Conservation (phyloP, 257 asterid species). For the Plantago ovata region DNA sequence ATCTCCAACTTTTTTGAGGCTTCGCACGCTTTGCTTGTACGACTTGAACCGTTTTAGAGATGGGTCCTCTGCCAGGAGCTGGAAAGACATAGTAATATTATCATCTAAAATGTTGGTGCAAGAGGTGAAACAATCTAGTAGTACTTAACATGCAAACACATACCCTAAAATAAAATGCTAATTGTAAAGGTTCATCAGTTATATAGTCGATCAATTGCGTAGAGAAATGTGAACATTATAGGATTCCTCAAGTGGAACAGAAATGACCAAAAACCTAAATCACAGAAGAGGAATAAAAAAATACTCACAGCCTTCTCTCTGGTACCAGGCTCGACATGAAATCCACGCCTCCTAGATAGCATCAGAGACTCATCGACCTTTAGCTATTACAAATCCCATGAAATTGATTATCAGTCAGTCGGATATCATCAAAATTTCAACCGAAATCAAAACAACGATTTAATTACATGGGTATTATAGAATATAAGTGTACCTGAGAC, state of each 20-base stretch:
- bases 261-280: neutral
- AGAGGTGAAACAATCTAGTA: neutral
- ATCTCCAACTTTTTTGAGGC: conserved; percentile 63
- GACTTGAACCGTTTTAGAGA: conserved; percentile 66
- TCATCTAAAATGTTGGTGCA: no score
- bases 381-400: conserved; percentile 18
- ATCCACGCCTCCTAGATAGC: conserved; percentile 53
- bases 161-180: no score
- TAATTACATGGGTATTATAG: neutral
- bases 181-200: no score
- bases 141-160: no score
- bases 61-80: conserved; percentile 74
- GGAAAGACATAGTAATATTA: no score
- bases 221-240: no score
- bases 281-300: conserved; percentile 1
- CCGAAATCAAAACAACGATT: neutral
- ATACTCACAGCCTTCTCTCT: conserved; percentile 89
- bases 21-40: conserved; percentile 49
- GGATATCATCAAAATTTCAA: conserved; percentile 6
- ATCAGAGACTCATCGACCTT: conserved; percentile 34
- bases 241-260: neutral
- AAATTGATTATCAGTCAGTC: conserved; percentile 16
- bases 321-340: conserved; percentile 77
- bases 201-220: no score
- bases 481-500: conserved; percentile 36